Base-by-base conservation (phyloP, 1,139 yeast genomes). In the Zygoascus hellenicus region DNA sequence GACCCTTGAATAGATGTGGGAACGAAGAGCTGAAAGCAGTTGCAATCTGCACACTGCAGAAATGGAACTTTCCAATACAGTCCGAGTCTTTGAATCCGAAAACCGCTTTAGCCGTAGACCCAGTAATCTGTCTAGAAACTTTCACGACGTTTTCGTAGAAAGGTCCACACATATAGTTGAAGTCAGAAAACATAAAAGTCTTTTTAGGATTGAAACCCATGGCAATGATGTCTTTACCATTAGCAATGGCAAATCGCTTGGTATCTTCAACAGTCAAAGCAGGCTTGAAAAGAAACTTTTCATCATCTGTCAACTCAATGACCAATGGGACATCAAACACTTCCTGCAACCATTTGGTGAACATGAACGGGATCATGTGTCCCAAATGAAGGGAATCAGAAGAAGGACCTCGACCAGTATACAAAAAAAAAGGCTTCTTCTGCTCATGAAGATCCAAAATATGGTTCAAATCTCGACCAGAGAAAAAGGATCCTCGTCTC, bases 341-440 rank as follows among this genome's bases (percentile, higher is more conserved):
- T 44, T 90, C 97, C 68, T 94, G 99, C 60, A 94, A 75, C 98
- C 98, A 94, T 68, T 89, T 89, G 51, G 98, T 92, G 72, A 94
- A 94, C 36, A 85, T 67, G 63, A 94, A 94, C 10, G 99, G 99
- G 52, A 90, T 77, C 90, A 92, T 83, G 67, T 94, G 99, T 42
- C 98, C 99, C 70, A 94, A 74, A 66, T 94, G 99, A 88, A 94
- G 83, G 19, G 95, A 83, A 58, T 84, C 96, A 39, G 92, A 81
- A 2, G 96, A 86, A 41, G 99, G 98, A 1, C 99, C 99, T 67
- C 99, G 81, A 43, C 99, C 99, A 22, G 99, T 94, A 67, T 94
- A 94, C 57, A 94, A 72, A 72, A 90, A 94, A 67, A 94, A 94
- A 36, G 92, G 95, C 69, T 92, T 87, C 17, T 96, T 96, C 63